phyloP scores from a whole-genome alignment of 148 eudicot species.

The Camellia granthamiana region DNA sequence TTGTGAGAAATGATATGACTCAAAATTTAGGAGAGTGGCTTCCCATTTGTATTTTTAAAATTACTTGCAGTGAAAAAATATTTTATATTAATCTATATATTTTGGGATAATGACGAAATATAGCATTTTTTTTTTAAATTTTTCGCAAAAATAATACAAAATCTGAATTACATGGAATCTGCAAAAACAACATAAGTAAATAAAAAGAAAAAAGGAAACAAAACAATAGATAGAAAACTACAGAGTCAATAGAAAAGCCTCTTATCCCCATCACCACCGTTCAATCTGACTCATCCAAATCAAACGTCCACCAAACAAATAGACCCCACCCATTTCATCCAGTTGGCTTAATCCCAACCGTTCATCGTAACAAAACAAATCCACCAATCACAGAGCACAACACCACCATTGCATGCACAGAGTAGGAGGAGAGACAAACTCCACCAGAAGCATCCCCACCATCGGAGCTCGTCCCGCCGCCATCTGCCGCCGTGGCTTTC shows the following conservation, averaged over 20 bases:
- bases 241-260: background rate
- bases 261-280: background rate
- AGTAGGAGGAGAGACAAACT: background rate
- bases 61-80: too few relatives aligned
- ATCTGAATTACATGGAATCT: background rate
- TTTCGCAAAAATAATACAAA: background rate
- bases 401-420: conserved; percentile 7
- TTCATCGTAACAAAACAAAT: conserved; percentile 22
- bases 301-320: background rate
- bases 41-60: too few relatives aligned
- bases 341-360: background rate
- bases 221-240: background rate
- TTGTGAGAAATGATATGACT: too few relatives aligned
- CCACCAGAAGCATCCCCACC: conserved; percentile 27
- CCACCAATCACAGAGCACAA: conserved; percentile 14
- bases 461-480: conserved; percentile 25
- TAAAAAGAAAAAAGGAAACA: background rate
- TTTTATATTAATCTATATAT: too few relatives aligned
- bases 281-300: background rate
- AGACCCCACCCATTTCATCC: background rate
- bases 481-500: conserved; percentile 37
- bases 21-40: too few relatives aligned
- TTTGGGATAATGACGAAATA: too few relatives aligned
- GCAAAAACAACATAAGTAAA: background rate
- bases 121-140: too few relatives aligned